A percentile compares a stretch with the other conserved stretches of the same genome.
These are phyloP conservation scores for Tetragonia tetragonoides DNA, from an alignment of 148 eudicot species.

Conservation along the genomic window DNA sequence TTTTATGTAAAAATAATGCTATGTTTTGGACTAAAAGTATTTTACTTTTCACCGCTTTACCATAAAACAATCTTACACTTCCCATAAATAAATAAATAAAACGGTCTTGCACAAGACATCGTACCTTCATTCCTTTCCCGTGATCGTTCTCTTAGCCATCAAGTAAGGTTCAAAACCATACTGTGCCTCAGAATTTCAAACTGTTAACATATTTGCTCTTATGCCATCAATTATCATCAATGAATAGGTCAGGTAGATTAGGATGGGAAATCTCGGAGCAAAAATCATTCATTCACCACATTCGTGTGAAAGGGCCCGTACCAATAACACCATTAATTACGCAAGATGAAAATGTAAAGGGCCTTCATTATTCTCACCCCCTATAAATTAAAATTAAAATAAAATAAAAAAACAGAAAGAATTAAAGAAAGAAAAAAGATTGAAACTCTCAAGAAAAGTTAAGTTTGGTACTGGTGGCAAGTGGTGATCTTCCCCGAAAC, in stretches of 20 bases:
- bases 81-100: too few species aligned
- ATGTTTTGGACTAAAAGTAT: too few species aligned
- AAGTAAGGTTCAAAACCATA: too few species aligned
- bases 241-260: background rate
- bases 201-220: too few species aligned
- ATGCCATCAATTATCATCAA: background rate
- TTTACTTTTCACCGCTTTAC: too few species aligned
- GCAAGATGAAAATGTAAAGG: conserved; percentile 16
- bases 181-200: too few species aligned
- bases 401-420: background rate
- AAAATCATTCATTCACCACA: conserved; percentile 15
- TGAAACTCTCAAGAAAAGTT: conserved; percentile 12
- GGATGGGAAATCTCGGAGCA: background rate
- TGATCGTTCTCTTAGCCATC: too few species aligned
- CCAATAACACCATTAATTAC: conserved; percentile 7
- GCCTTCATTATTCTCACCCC: background rate
- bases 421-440: background rate
- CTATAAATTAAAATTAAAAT: background rate
- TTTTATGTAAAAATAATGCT: too few species aligned
- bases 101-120: too few species aligned
- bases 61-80: too few species aligned
- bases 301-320: conserved; percentile 12
- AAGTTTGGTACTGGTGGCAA: background rate
- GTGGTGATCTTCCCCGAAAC: conserved; percentile 9
- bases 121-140: too few species aligned